phyloP scores from a whole-genome alignment of 768 basidiomycete species.

The Favolaschia claudopus region DNA sequence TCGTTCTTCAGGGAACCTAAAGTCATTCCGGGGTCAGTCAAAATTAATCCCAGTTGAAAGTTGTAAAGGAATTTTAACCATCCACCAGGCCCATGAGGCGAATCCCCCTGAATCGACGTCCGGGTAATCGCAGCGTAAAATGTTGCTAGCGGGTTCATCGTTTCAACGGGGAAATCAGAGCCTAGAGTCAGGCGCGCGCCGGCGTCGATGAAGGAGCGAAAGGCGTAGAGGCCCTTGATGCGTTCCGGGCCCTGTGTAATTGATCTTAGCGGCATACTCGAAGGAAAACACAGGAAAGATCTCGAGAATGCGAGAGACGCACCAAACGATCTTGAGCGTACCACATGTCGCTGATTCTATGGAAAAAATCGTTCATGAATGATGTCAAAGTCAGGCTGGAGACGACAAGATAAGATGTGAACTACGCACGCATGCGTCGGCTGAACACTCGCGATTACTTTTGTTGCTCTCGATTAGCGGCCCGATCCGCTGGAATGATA shows the following conservation, averaged over 20 bases:
- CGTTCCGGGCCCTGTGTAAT: constrained; percentile 74
- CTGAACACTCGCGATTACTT: constrained; percentile 91
- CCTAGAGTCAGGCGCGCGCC: constrained; percentile 81
- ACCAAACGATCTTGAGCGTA: constrained; percentile 88
- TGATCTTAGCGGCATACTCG: background rate
- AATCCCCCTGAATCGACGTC: constrained; percentile 72
- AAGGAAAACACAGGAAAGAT: background rate
- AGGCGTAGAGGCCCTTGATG: constrained; percentile 90
- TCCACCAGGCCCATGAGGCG: constrained; percentile 83
- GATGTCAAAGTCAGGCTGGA: background rate
- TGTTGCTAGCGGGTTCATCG: constrained; percentile 85
- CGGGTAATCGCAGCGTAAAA: constrained; percentile 91
- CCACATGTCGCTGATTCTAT: constrained; percentile 87
- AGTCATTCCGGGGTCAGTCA: background rate
- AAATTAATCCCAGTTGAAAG: background rate
- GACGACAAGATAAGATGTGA: background rate
- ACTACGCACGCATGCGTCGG: constrained; percentile 86
- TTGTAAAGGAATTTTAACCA: constrained; percentile 63
- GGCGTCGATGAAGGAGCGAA: constrained; percentile 76
- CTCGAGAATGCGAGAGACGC: constrained; percentile 18
- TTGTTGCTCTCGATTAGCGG: too few species aligned
- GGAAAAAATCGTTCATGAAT: background rate
- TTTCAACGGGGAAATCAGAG: constrained; percentile 94
- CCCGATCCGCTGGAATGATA: background rate
- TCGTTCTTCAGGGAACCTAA: constrained; percentile 77